Percentiles rank a stretch among this genome's conserved stretches.
Evolutionary conservation across 192 early-diverging fungal genomes (phyloP).

Genomic region (Oehlia diaphana): DNA sequence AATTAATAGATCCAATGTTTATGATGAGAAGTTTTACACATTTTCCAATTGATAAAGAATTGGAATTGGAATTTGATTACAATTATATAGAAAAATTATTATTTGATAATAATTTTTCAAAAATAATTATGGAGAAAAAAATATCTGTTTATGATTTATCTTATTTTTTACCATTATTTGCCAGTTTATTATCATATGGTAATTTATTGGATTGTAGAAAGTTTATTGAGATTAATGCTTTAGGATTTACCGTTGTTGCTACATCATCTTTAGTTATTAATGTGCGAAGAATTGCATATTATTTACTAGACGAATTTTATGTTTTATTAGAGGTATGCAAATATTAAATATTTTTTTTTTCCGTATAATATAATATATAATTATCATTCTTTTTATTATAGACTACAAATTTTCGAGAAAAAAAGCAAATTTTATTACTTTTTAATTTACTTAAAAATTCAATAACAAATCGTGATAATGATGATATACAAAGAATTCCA

Average conservation of each 20-base stretch:
- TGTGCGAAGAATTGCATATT: constrained; percentile 64
- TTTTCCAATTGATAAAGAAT: constrained; percentile 48
- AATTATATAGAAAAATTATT: background rate
- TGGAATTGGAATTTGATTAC: constrained; percentile 38
- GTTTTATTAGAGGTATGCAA: constrained; percentile 48
- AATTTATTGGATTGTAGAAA: constrained; percentile 56
- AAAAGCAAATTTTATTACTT: constrained; percentile 67
- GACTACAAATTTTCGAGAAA: constrained; percentile 60
- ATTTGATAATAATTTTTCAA: background rate
- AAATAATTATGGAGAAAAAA: background rate
- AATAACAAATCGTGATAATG: constrained; percentile 45
- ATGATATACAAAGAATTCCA: constrained; percentile 58
- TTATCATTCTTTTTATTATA: constrained; percentile 11
- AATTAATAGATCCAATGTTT: constrained; percentile 58
- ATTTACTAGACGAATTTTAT: constrained; percentile 67
- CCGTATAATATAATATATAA: background rate
- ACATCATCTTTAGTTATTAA: constrained; percentile 55
- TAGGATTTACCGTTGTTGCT: constrained; percentile 68
- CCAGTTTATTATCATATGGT: constrained; percentile 49
- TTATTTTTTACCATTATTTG: constrained; percentile 74
- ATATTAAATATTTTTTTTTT: background rate
- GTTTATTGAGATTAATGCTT: constrained; percentile 66
- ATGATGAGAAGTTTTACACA: constrained; percentile 63
- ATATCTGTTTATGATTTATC: constrained; percentile 61
- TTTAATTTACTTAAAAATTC: constrained; percentile 70